phyloP scores from a whole-genome alignment of 2,329 filamentous ascomycete species.

The Botrytis fragariae region DNA sequence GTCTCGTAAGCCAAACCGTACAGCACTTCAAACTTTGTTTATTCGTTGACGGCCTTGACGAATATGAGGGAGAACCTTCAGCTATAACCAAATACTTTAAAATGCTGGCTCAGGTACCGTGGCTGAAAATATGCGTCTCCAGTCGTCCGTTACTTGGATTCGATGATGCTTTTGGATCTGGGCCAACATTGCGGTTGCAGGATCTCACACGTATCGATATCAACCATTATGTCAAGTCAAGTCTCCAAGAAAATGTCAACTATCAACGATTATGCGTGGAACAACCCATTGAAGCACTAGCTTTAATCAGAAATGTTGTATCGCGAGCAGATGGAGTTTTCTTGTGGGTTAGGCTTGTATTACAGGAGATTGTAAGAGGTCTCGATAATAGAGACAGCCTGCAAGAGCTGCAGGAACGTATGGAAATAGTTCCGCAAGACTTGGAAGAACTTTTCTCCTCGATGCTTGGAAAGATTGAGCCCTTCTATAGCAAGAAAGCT shows the following conservation, averaged over 20 bases:
- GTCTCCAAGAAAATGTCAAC: neutral
- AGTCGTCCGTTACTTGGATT: slow-evolving; percentile 19
- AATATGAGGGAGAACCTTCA: slow-evolving; percentile 19
- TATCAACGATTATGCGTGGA: neutral
- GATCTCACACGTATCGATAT: slow-evolving; percentile 20
- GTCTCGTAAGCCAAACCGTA: neutral
- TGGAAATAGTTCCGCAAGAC: slow-evolving; percentile 26
- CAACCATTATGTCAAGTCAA: slow-evolving; percentile 8
- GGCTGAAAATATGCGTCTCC: slow-evolving; percentile 21
- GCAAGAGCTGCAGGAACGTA: slow-evolving; percentile 24
- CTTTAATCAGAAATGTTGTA: slow-evolving; percentile 4
- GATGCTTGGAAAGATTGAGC: slow-evolving; percentile 28
- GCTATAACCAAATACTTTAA: slow-evolving; percentile 14
- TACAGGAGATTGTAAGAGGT: slow-evolving; percentile 19
- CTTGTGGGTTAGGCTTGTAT: slow-evolving; percentile 22
- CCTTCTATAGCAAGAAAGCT: slow-evolving; percentile 19
- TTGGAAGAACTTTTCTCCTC: slow-evolving; percentile 28
- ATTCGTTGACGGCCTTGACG: neutral
- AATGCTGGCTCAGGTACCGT: neutral
- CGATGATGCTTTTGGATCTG: slow-evolving; percentile 16
- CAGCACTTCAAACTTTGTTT: neutral
- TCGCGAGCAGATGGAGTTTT: slow-evolving; percentile 21
- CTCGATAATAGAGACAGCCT: slow-evolving; percentile 25
- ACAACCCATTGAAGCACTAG: neutral
- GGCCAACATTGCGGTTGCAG: slow-evolving; percentile 11